A percentile compares a stretch with the other conserved stretches of the same genome.
These are phyloP conservation scores for Sugiyamaella paludigena DNA, from an alignment of 1,139 yeast genomes.

Conservation along the genomic window DNA sequence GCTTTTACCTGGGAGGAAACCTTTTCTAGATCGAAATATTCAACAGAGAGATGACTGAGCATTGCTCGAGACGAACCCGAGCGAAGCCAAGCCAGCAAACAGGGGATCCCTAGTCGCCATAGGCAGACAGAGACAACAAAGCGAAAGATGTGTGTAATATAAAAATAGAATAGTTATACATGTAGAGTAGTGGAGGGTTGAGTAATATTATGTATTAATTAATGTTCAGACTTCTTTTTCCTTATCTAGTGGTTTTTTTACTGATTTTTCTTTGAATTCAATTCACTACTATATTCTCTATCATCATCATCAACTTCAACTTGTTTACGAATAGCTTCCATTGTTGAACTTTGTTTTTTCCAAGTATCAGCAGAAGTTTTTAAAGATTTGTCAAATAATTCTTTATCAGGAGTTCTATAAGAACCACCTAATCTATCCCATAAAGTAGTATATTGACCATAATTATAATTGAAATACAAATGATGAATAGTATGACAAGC, in stretches of 20 bases:
- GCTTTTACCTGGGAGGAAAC: not conserved
- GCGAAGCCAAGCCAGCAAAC: too few species aligned
- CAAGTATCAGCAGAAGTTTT: conserved; percentile 61
- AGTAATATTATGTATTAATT: too few species aligned
- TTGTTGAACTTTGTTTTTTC: conserved; percentile 68
- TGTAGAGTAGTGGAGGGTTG: too few species aligned
- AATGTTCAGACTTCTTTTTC: too few species aligned
- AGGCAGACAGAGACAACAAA: too few species aligned
- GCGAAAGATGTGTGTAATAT: too few species aligned
- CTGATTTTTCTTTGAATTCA: conserved; percentile 24
- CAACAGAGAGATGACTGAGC: not conserved
- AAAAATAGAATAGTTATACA: too few species aligned
- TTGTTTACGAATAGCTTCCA: conserved; percentile 75
- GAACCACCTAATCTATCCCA: conserved; percentile 97
- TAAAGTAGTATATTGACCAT: conserved; percentile 95
- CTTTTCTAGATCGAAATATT: conserved; percentile 6
- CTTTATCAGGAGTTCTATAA: conserved; percentile 87
- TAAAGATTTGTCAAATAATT: conserved; percentile 66
- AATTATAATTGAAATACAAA: conserved; percentile 92
- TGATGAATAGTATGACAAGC: conserved; percentile 98
- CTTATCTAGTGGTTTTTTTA: conserved; percentile 4
- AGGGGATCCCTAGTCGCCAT: too few species aligned
- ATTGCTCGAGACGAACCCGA: not conserved
- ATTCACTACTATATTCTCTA: conserved; percentile 48
- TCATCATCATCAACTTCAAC: conserved; percentile 77